Conservation (phyloP, 148 eudicot species). For the Diospyros lotus region DNA sequence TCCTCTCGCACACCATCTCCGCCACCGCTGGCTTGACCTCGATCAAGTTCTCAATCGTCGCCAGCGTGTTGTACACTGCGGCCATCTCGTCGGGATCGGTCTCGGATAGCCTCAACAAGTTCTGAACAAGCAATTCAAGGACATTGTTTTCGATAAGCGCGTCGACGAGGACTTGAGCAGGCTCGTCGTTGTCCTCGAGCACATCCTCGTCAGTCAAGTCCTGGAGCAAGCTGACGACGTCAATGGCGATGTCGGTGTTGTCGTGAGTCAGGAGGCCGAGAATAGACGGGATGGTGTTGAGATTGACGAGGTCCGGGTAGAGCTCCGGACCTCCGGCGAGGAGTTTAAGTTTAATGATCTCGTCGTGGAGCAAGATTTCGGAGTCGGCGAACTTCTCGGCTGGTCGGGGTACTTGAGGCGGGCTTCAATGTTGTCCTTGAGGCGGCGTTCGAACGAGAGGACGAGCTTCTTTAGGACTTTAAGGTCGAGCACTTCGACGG, state of each 20-base stretch:
- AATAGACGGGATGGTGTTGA: slow-evolving; percentile 61
- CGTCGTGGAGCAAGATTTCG: slow-evolving; percentile 88
- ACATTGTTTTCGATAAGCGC: slow-evolving; percentile 74
- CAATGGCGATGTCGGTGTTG: slow-evolving; percentile 73
- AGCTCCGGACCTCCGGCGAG: slow-evolving; percentile 80
- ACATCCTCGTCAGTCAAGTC: slow-evolving; percentile 89
- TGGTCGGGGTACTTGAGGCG: slow-evolving; percentile 81
- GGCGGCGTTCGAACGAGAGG: slow-evolving; percentile 84
- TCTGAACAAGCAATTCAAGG: slow-evolving; percentile 71
- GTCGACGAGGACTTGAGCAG: slow-evolving; percentile 70
- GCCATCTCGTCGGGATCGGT: slow-evolving; percentile 65
- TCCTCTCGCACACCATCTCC: slow-evolving; percentile 89
- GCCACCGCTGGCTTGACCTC: slow-evolving; percentile 85
- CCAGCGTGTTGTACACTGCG: slow-evolving; percentile 52
- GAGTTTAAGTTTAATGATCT: slow-evolving; percentile 74
- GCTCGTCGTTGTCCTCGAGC: slow-evolving; percentile 79
- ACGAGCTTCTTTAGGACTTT: slow-evolving; percentile 81
- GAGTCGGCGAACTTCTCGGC: slow-evolving; percentile 92
- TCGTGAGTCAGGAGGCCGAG: slow-evolving; percentile 64
- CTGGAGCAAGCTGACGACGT: slow-evolving; percentile 62
- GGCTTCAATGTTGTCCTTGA: slow-evolving; percentile 88
- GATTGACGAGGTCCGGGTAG: slow-evolving; percentile 67
- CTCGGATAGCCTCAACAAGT: slow-evolving; percentile 58
- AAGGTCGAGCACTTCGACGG: slow-evolving; percentile 72
- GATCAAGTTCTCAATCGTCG: slow-evolving; percentile 80